Evolutionary conservation across 257 asterid genomes (phyloP).

Genomic region (Nicotiana obtusifolia): DNA sequence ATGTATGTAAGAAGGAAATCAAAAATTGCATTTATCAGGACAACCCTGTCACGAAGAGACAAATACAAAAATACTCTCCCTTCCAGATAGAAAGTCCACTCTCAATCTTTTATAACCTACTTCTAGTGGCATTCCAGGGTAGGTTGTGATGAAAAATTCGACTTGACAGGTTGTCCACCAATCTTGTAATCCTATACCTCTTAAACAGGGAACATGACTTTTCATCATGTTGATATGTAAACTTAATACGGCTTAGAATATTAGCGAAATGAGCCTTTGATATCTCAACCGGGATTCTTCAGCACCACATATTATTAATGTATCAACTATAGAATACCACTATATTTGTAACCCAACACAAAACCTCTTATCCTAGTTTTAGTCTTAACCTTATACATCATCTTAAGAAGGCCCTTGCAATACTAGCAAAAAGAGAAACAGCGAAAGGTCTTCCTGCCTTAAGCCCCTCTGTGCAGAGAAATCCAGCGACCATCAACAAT

Average conservation of each 20-base stretch:
- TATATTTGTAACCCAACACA: not conserved
- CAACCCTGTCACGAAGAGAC: not conserved
- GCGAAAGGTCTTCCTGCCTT: too few relatives aligned
- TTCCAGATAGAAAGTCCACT: not conserved
- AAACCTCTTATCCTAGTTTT: not conserved
- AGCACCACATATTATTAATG: not conserved
- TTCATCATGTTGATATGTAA: not conserved
- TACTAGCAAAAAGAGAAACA: too few relatives aligned
- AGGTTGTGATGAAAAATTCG: not conserved
- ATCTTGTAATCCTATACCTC: not conserved
- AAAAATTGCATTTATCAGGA: not conserved
- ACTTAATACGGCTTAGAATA: not conserved
- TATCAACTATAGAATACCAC: not conserved
- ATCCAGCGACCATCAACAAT: too few relatives aligned
- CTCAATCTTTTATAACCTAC: not conserved
- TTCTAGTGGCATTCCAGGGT: not conserved
- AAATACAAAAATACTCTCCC: not conserved
- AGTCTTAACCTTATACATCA: not conserved
- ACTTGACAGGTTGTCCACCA: not conserved
- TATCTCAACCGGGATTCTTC: not conserved
- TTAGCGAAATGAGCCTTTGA: not conserved
- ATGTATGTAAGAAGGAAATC: not conserved
- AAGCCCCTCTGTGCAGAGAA: too few relatives aligned
- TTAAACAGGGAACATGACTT: not conserved
- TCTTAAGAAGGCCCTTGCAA: too few relatives aligned